Evolutionary conservation across 495 filamentous ascomycete species (phyloP), one percentile per base, ranked within the genome.

Genomic region (Talaromyces proteolyticus): DNA sequence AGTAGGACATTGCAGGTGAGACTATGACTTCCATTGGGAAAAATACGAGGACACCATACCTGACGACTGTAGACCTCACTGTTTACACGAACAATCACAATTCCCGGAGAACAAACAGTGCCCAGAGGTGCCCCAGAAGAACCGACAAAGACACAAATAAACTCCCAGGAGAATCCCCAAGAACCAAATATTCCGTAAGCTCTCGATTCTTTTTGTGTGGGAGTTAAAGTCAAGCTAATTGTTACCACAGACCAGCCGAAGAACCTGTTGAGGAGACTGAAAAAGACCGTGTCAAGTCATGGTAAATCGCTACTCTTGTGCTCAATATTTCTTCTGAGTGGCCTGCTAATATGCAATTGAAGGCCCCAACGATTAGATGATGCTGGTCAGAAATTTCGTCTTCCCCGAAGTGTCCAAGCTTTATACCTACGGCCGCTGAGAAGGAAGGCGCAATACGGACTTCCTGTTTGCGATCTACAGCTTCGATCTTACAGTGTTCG

Each of bases 401-500:
- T 86, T 25, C 88, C 88, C 43, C 74, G 85, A 56, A 81, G 79
- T 44, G 82, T 95, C 45, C 89, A 95, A 76, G 86, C 91, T 11
- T 64, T 94, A 26, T 94, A 94, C 65, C 76, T 95, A 41, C 77
- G 85, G 49, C 93, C 93, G 5, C 81, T 97, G 24, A 87, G 88
- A 50, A 86, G 88, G 53, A 68, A 69, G 50, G 73, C 87, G 36
- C 60, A 83, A 55, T 81, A 88, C 57, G 89, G 89, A 26, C 74
- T 94, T 18, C 90, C 90, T 17, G 78, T 85, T 39, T 95, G 91
- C 69, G 84, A 96, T 60, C 82, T 98, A 46, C 93, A 97, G 64
- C 72, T 98, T 45, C 87, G 93, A 54, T 94, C 93, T 18, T 98
- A 90, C 76, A 88, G 77, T 56, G 80, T 91, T 21, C 88, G 88